Base-by-base conservation (phyloP, 257 asterid species). In the Primulina eburnea region DNA sequence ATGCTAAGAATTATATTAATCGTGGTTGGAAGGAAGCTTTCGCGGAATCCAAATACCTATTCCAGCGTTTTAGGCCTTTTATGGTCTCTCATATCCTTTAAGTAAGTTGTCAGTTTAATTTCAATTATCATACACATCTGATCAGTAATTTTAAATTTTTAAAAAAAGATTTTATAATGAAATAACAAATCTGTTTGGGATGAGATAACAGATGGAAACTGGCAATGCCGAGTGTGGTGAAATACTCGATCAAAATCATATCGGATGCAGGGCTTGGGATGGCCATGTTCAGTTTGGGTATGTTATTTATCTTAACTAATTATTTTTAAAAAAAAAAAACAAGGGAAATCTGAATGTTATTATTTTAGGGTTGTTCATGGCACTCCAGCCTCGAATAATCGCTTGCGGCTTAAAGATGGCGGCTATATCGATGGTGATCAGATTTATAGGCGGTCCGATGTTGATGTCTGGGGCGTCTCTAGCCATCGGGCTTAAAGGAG, bases 181-280 rank as follows among this genome's bases (percentile, higher is more conserved):
- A 24, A 24, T 24, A 0, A 24, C 26, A 24, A 24, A 24, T 24
- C 26, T 24, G 21, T 18, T 55, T 20, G 20, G 56, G 35, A 60
- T 63, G 21, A 17, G 53, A 29, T 16, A 5, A 53, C 89, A 89
- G 96, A 79, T 89, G 93, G 93, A 84, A 87, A 26, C 79, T 89
- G 73, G 91, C 89, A 66, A 85, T 85, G 93, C 96, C 93, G 3
- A 87, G 86, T 76, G 56, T 85, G 83, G 77, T 85, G 37, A 85
- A 87, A 79, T 83, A 89, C 78, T 89, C 96, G 0, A 81, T 89
- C 73, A 83, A 85, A 71, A 80, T 87, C 37, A 83, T 89, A 11
- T 87, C 96, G 9, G 93, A 89, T 68, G 90, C 93, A 14, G 96
- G 96, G 7, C 90, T 89, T 61, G 96, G 96, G 26, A 87, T 87